phyloP scores from a whole-genome alignment of 2,329 filamentous ascomycete genomes.

The Fusarium luffae region DNA sequence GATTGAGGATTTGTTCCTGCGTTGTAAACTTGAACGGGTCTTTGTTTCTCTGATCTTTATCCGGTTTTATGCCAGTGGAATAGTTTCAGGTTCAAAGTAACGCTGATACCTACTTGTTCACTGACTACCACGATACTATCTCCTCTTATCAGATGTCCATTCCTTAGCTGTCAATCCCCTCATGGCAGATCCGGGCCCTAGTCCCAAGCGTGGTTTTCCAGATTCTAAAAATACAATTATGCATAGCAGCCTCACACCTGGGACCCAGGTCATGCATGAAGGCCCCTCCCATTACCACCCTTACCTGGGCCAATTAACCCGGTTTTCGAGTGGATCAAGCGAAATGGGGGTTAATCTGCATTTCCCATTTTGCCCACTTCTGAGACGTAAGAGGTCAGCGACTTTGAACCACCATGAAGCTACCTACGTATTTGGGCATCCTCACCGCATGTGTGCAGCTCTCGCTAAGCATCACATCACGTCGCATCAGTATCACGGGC shows the following conservation, averaged over 20 bases:
- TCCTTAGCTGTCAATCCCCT: slow-evolving; percentile 9
- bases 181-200: slow-evolving; percentile 17
- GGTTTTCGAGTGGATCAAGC: slow-evolving; percentile 17
- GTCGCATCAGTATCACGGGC: slow-evolving; percentile 5
- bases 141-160: background rate
- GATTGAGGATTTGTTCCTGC: slow-evolving; percentile 3
- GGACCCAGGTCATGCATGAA: slow-evolving; percentile 37
- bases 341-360: slow-evolving; percentile 43
- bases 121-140: background rate
- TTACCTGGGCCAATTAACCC: slow-evolving; percentile 39
- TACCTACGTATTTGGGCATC: slow-evolving; percentile 13
- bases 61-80: background rate
- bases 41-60: background rate
- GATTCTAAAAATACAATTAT: slow-evolving; percentile 43
- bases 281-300: slow-evolving; percentile 8
- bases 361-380: slow-evolving; percentile 33
- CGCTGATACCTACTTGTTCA: background rate
- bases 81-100: background rate
- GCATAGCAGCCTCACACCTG: slow-evolving; percentile 39
- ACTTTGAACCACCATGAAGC: slow-evolving; percentile 20
- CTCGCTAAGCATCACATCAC: slow-evolving; percentile 16
- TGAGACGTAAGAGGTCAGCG: slow-evolving; percentile 29
- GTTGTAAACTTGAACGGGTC: background rate
- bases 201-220: slow-evolving; percentile 10
- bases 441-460: slow-evolving; percentile 31